Evolutionary conservation across 805 yeast genomes (phyloP).

Genomic region (Pichia nanzhaoensis): DNA sequence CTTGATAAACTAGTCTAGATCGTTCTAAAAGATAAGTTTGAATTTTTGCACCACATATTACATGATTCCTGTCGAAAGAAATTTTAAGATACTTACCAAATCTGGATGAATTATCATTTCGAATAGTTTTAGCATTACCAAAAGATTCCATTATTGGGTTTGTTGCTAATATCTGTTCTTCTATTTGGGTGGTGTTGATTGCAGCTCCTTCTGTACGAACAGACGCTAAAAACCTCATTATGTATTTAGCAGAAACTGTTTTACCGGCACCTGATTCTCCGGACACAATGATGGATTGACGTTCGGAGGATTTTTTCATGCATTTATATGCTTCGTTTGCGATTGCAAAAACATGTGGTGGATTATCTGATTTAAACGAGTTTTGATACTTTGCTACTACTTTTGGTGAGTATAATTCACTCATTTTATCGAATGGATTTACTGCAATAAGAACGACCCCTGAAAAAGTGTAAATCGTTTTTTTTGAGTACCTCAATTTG

Average conservation of each 20-base stretch:
- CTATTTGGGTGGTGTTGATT: constrained; percentile 46
- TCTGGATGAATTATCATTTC: constrained; percentile 96
- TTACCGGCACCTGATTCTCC: constrained; percentile 99
- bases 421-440: constrained; percentile 89
- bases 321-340: constrained; percentile 95
- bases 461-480: constrained; percentile 88
- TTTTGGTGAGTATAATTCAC: constrained; percentile 81
- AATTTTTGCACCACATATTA: constrained; percentile 89
- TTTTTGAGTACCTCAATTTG: constrained; percentile 76
- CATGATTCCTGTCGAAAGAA: constrained; percentile 62
- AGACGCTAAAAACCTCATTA: constrained; percentile 95
- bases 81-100: constrained; percentile 95
- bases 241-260: constrained; percentile 93
- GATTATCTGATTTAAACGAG: constrained; percentile 83
- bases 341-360: constrained; percentile 94
- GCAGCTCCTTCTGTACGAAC: constrained; percentile 70
- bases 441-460: constrained; percentile 96
- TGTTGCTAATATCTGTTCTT: constrained; percentile 89
- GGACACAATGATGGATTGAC: constrained; percentile 94
- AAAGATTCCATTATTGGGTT: constrained; percentile 97
- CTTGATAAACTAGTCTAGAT: constrained; percentile 90
- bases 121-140: constrained; percentile 95
- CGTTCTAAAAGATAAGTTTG: constrained; percentile 90
- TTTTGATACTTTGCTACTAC: constrained; percentile 92
- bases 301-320: constrained; percentile 75